phyloP scores from a whole-genome alignment of 2,329 filamentous ascomycete species.

The Monosporascus sp. region DNA sequence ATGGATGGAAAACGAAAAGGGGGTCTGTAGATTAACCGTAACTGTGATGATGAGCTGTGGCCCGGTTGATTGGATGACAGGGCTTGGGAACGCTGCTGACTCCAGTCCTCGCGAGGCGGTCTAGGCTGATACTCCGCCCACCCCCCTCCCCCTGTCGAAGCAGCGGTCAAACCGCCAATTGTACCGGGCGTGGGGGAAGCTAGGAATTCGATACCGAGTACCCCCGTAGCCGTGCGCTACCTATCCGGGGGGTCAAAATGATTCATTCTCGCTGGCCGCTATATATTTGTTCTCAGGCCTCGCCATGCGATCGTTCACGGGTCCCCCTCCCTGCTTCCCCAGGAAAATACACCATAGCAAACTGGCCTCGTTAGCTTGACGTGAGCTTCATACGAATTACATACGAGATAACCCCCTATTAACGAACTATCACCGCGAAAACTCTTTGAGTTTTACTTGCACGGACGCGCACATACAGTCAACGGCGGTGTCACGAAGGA shows the following conservation, averaged over 20 bases:
- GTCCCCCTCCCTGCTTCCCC: neutral
- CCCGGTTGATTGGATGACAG: neutral
- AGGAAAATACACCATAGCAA: neutral
- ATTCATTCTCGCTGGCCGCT: neutral
- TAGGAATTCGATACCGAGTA: neutral
- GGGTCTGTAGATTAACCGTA: too few relatives aligned
- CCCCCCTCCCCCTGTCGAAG: neutral
- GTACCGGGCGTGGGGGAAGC: neutral
- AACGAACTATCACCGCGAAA: too few relatives aligned
- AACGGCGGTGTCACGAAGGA: too few relatives aligned
- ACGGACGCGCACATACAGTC: too few relatives aligned
- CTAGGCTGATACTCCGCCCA: neutral
- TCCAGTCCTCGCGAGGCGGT: neutral
- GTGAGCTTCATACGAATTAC: neutral
- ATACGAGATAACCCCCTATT: neutral
- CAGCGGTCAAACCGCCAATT: neutral
- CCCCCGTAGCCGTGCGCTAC: neutral
- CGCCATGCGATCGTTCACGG: neutral
- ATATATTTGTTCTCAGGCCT: neutral
- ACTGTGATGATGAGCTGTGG: neutral
- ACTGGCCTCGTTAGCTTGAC: neutral
- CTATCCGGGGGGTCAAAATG: neutral
- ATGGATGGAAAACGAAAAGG: too few relatives aligned
- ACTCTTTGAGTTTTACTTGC: too few relatives aligned
- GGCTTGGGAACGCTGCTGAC: neutral